Percentiles rank a stretch among this genome's conserved stretches.
Evolutionary conservation across 164 flowering plant species (phyloP).

Genomic region (Cinnamomum micranthum): DNA sequence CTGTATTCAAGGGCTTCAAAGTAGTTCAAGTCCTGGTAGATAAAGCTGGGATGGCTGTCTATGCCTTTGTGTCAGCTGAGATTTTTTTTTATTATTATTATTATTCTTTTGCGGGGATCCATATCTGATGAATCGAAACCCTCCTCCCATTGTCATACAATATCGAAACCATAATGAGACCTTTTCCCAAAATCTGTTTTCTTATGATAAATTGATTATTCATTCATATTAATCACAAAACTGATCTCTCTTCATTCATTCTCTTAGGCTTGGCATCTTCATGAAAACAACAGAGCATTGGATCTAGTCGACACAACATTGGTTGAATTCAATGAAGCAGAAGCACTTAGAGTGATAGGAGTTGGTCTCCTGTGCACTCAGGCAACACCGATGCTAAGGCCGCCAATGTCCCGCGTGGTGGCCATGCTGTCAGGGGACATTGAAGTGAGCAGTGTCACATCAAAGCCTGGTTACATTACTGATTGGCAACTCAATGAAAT

Average conservation of each 20-base stretch:
- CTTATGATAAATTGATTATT: no score
- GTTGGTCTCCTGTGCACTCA: constrained; percentile 51
- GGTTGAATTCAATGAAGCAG: constrained; percentile 23
- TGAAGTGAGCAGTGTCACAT: constrained; percentile 28
- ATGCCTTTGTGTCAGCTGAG: no score
- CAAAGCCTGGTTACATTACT: constrained; percentile 38
- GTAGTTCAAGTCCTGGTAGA: no score
- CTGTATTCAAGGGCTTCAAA: no score
- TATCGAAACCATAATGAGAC: no score
- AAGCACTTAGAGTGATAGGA: constrained; percentile 33
- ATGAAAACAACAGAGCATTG: constrained; percentile 28
- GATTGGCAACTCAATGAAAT: constrained; percentile 36
- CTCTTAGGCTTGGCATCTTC: constrained; percentile 46
- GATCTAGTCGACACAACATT: constrained; percentile 38
- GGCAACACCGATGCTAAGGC: constrained; percentile 38
- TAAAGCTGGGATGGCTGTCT: no score
- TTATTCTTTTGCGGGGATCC: no score
- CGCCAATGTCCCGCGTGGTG: constrained; percentile 35
- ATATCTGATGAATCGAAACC: no score
- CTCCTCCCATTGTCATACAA: no score
- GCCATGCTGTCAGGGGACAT: constrained; percentile 46
- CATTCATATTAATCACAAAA: no score
- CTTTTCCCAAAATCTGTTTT: no score
- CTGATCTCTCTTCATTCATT: background rate
- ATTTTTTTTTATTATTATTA: no score